phyloP scores from a whole-genome alignment of 352 stramenopile species.

The Phytophthora ramorum region DNA sequence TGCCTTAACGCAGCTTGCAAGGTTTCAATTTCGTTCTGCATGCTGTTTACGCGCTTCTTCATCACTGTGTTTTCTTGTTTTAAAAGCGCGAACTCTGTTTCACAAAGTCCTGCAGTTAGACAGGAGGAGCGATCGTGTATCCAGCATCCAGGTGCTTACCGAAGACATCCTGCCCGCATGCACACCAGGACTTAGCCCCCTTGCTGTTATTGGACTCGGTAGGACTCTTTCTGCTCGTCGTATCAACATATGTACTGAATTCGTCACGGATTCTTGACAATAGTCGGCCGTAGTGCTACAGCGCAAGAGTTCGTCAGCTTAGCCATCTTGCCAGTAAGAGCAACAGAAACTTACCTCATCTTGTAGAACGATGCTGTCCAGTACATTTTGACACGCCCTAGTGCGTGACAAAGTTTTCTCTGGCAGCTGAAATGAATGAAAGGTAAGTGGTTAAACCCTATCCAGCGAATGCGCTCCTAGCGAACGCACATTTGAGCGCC shows the following conservation, averaged over 20 bases:
- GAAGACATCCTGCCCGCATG: constrained; percentile 33
- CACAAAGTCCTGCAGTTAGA: neutral
- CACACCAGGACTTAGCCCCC: constrained; percentile 17
- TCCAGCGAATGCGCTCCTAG: neutral
- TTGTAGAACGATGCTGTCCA: constrained; percentile 63
- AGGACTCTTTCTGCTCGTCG: constrained; percentile 31
- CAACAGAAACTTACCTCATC: constrained; percentile 53
- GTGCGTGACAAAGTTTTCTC: constrained; percentile 62
- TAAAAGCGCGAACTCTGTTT: constrained; percentile 51
- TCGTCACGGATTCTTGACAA: constrained; percentile 69
- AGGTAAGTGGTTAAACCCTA: neutral
- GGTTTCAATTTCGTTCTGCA: constrained; percentile 61
- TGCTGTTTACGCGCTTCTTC: constrained; percentile 52
- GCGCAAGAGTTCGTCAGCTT: neutral
- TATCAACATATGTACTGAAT: constrained; percentile 59
- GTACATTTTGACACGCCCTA: constrained; percentile 52
- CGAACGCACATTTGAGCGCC: constrained; percentile 57
- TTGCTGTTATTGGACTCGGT: constrained; percentile 17
- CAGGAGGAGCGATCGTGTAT: neutral
- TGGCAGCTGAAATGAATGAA: constrained; percentile 42
- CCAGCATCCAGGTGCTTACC: constrained; percentile 11
- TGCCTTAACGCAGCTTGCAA: constrained; percentile 47
- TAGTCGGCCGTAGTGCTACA: constrained; percentile 59
- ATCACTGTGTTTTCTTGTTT: constrained; percentile 64
- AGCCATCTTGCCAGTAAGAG: neutral